Evolutionary conservation across 805 yeast species (phyloP), one percentile per base, ranked within the genome.

Genomic region (Wickerhamiella hasegawae): DNA sequence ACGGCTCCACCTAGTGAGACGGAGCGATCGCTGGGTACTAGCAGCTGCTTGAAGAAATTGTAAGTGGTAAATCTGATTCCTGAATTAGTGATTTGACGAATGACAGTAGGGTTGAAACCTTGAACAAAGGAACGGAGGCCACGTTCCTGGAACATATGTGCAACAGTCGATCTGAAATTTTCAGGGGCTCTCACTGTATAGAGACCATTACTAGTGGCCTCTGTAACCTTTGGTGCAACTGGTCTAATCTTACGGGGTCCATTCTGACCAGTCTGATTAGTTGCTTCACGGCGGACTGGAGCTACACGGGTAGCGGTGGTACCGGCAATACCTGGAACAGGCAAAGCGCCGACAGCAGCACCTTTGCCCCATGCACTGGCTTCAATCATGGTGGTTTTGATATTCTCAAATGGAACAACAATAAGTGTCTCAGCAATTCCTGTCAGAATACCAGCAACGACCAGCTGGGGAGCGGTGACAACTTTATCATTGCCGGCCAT

Each of bases 341-440:
- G 60, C 11, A 62, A 47, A 5, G 54, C 49, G 28, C 57, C 57
- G 17, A 45, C 40, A 6, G 50, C 51, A 4, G 44, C 41, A 4
- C 57, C 52, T 6, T 29, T 33, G 11, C 53, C 48, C 3, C 45
- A 32, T 1, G 38, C 18, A 17, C 47, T 42, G 12, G 46, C 41
- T 36, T 82, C 92, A 41, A 83, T 75, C 80, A 80, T 70, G 6
- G 77, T 66, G 2, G 79, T 75, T 51, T 83, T 83, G 44, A 83
- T 40, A 36, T 57, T 80, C 50, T 87, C 98, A 53, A 87, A 85
- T 0, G 97, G 98, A 15, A 90, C 79, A 17, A 87, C 71, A 20
- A 52, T 38, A 23, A 84, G 43, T 2, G 92, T 74, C 54, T 90
- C 97, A 30, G 76, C 59, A 38, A 78, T 64, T 2, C 94, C 97